Evolutionary conservation across 1,139 yeast genomes (phyloP).

Genomic region (Yamadazyma blattariae): DNA sequence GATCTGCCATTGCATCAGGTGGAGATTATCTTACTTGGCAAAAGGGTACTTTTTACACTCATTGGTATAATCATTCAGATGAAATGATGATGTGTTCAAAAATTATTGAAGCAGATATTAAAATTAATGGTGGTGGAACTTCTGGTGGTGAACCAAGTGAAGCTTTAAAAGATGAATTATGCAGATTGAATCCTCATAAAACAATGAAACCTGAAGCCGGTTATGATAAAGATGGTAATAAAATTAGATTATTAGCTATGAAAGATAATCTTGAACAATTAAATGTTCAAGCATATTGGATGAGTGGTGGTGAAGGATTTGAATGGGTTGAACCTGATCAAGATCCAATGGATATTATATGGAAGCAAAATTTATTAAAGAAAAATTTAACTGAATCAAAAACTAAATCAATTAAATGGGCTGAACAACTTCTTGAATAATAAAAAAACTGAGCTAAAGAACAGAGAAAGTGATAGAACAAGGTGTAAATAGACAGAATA

Average conservation of each 20-base stretch:
- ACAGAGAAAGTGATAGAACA: not conserved
- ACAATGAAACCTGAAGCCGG: constrained; percentile 34
- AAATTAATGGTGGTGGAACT: constrained; percentile 43
- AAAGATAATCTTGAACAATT: constrained; percentile 51
- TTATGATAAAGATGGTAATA: constrained; percentile 35
- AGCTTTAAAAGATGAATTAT: constrained; percentile 37
- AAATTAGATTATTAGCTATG: constrained; percentile 37
- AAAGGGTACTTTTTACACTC: constrained; percentile 61
- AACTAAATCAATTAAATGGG: constrained; percentile 30
- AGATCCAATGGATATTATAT: constrained; percentile 67
- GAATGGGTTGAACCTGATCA: constrained; percentile 82
- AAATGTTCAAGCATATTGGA: constrained; percentile 73
- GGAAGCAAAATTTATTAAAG: constrained; percentile 41
- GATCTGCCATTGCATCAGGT: constrained; percentile 43
- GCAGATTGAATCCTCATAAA: constrained; percentile 26
- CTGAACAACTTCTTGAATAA: constrained; percentile 31
- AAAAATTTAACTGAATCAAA: constrained; percentile 17
- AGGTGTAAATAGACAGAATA: too few species aligned
- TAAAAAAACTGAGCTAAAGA: not conserved
- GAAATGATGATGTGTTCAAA: constrained; percentile 66
- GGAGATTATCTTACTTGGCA: constrained; percentile 63
- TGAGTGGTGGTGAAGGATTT: constrained; percentile 70
- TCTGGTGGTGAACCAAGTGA: constrained; percentile 34
- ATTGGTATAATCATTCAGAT: constrained; percentile 66
- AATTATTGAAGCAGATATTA: constrained; percentile 63